These are phyloP conservation scores for Termitomyces sp. DNA, from an alignment of 768 basidiomycete species.

Conservation along the genomic window DNA sequence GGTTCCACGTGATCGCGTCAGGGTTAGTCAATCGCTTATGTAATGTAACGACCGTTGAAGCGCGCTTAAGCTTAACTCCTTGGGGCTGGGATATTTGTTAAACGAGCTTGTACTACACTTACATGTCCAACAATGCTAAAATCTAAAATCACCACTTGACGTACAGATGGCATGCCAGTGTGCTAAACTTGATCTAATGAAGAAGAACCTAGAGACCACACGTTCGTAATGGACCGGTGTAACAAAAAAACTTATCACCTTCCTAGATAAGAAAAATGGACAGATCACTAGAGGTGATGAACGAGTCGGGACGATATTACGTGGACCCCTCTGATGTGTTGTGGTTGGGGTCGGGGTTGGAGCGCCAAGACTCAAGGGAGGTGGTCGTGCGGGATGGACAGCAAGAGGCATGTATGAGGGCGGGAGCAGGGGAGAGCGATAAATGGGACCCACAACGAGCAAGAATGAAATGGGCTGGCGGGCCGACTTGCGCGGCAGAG, in stretches of 20 bases:
- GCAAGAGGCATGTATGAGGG: background rate
- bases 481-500: background rate
- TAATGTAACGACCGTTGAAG: too few species aligned
- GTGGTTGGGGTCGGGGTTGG: background rate
- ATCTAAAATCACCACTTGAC: too few species aligned
- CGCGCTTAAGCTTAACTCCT: too few species aligned
- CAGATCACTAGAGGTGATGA: slow-evolving; percentile 6
- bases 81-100: too few species aligned
- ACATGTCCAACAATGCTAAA: too few species aligned
- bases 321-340: background rate
- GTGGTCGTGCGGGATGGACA: background rate
- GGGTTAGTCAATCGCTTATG: too few species aligned
- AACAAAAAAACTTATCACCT: background rate
- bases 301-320: background rate
- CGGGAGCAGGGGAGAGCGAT: background rate
- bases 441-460: background rate
- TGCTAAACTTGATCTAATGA: background rate
- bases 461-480: background rate
- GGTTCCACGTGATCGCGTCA: background rate
- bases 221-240: background rate
- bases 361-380: background rate
- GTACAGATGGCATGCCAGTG: too few species aligned
- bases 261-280: slow-evolving; percentile 10
- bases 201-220: background rate
- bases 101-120: too few species aligned